Evolutionary conservation across 2,329 filamentous ascomycete genomes (phyloP).

Genomic region (Colletotrichum sp.): DNA sequence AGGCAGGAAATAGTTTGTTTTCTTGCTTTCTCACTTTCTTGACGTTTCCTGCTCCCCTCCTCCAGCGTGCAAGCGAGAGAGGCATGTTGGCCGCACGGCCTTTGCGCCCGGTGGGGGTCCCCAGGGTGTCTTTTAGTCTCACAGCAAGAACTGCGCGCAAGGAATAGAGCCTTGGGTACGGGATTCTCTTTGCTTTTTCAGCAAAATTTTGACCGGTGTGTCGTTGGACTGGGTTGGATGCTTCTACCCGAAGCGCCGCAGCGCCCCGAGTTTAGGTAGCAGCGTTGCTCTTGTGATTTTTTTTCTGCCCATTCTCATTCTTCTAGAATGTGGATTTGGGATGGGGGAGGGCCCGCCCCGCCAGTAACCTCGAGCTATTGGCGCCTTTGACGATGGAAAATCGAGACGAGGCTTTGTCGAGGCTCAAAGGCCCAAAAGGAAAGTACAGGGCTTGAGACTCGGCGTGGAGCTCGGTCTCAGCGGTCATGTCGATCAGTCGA

Average conservation of each 20-base stretch:
- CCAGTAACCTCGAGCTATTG: neutral
- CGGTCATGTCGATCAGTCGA: neutral
- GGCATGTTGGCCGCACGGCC: neutral
- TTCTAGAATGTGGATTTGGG: neutral
- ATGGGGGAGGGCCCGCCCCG: neutral
- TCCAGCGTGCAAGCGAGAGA: neutral
- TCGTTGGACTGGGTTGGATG: neutral
- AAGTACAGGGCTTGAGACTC: neutral
- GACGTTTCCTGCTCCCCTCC: neutral
- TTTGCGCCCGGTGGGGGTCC: neutral
- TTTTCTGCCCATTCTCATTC: neutral
- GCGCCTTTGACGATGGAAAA: neutral
- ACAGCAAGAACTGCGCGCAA: neutral
- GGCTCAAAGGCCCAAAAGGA: neutral
- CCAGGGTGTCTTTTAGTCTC: neutral
- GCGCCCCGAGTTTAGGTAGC: constrained; percentile 1
- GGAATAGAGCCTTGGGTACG: neutral
- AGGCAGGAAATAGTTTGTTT: neutral
- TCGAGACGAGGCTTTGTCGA: neutral
- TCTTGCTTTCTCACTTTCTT: neutral
- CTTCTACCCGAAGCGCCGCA: constrained; percentile 3
- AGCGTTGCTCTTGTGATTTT: neutral
- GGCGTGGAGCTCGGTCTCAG: neutral
- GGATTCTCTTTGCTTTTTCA: neutral
- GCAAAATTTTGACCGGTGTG: neutral